These are phyloP conservation scores for Curvularia verruculosa DNA, from an alignment of 2,329 filamentous ascomycete species.

Conservation along the genomic window DNA sequence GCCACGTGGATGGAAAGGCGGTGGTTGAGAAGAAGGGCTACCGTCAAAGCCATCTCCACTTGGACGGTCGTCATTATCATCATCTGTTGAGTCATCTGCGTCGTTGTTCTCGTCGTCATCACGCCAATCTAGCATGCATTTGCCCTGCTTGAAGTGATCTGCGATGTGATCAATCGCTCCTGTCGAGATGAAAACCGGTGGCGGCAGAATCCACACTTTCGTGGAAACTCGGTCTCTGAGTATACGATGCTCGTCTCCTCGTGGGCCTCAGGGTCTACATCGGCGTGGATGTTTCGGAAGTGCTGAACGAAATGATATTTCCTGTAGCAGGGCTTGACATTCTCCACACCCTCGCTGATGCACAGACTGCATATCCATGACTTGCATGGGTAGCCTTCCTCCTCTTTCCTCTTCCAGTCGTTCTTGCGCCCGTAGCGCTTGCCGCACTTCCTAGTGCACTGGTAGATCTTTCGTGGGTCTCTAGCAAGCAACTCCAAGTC, in stretches of 20 bases:
- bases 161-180: slow-evolving; percentile 49
- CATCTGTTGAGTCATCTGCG: slow-evolving; percentile 32
- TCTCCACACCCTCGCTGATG: slow-evolving; percentile 37
- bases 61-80: slow-evolving; percentile 37
- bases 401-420: slow-evolving; percentile 50
- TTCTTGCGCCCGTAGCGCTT: slow-evolving; percentile 48
- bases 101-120: slow-evolving; percentile 36
- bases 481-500: slow-evolving; percentile 37
- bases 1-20: slow-evolving; percentile 27
- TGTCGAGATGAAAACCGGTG: slow-evolving; percentile 43
- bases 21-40: slow-evolving; percentile 29
- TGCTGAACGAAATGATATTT: slow-evolving; percentile 49
- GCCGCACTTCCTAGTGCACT: slow-evolving; percentile 48
- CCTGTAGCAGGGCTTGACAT: slow-evolving; percentile 47
- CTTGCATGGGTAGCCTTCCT: slow-evolving; percentile 47
- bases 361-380: slow-evolving; percentile 46
- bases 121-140: slow-evolving; percentile 48
- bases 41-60: slow-evolving; percentile 35
- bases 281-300: slow-evolving; percentile 48
- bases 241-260: slow-evolving; percentile 41
- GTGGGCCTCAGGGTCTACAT: slow-evolving; percentile 38
- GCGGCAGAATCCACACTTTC: slow-evolving; percentile 46
- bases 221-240: slow-evolving; percentile 44
- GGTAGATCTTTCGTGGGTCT: slow-evolving; percentile 47
- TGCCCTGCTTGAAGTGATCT: slow-evolving; percentile 48